These are phyloP conservation scores for Barnettozyma vustinii DNA, from an alignment of 805 yeast species.

Conservation along the genomic window DNA sequence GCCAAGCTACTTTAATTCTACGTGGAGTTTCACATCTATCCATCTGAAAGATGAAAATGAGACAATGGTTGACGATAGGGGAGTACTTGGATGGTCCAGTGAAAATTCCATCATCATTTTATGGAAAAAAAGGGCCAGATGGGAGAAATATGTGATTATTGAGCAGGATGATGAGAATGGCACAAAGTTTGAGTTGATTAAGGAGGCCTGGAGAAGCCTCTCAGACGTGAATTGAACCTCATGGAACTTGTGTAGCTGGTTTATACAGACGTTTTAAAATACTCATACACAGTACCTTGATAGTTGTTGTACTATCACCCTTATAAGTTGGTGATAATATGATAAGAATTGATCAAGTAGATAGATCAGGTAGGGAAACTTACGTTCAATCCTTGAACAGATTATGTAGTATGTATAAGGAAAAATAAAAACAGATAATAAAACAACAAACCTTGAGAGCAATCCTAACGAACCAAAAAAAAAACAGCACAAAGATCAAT, in stretches of 20 bases:
- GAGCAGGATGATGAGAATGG: conserved; percentile 35
- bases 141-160: conserved; percentile 81
- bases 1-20: conserved; percentile 72
- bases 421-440: neutral
- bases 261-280: neutral
- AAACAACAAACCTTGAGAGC: neutral
- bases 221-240: conserved; percentile 6
- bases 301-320: too few species aligned
- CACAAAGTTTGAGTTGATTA: conserved; percentile 49
- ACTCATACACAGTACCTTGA: too few species aligned
- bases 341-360: too few species aligned
- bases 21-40: conserved; percentile 82
- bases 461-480: neutral
- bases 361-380: too few species aligned
- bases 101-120: conserved; percentile 68
- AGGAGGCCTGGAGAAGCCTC: conserved; percentile 69
- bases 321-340: too few species aligned
- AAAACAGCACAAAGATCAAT: neutral
- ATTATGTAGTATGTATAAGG: neutral
- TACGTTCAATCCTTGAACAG: too few species aligned
- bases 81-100: conserved; percentile 63
- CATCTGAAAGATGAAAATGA: conserved; percentile 37
- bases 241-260: neutral
- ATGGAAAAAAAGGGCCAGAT: conserved; percentile 67
- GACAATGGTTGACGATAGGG: conserved; percentile 30